Conservation (phyloP, 2,329 filamentous ascomycete genomes). For the Penicillium sp. region DNA sequence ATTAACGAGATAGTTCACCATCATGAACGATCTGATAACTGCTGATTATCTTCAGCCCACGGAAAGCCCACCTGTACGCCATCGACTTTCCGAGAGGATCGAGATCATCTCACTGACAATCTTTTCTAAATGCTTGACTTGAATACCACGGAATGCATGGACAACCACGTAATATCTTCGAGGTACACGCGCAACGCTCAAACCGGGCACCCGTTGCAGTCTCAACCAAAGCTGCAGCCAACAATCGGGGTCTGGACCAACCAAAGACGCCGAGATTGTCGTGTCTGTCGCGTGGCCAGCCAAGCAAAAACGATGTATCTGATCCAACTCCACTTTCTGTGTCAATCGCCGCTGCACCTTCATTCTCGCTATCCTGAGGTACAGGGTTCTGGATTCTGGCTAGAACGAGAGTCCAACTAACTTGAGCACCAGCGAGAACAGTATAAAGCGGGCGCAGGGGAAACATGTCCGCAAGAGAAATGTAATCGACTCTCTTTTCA, state of each 20-base stretch:
- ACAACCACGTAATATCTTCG: conserved; percentile 11
- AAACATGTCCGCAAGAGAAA: background rate
- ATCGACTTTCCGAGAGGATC: background rate
- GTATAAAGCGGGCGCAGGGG: conserved; percentile 8
- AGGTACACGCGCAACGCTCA: conserved; percentile 16
- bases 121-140: background rate
- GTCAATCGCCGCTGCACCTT: conserved; percentile 24
- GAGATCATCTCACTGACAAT: background rate
- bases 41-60: background rate
- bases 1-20: background rate
- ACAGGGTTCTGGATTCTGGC: conserved; percentile 9
- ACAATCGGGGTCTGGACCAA: conserved; percentile 19
- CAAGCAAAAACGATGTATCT: conserved; percentile 26
- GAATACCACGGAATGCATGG: conserved; percentile 4
- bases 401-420: conserved; percentile 14
- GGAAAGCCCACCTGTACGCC: background rate
- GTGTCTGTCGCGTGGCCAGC: conserved; percentile 26
- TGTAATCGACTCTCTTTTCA: background rate
- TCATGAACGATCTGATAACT: background rate
- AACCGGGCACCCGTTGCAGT: conserved; percentile 18
- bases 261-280: conserved; percentile 16
- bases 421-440: background rate
- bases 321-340: conserved; percentile 26
- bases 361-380: conserved; percentile 23
- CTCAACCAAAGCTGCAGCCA: conserved; percentile 26